Conservation (phyloP, 768 basidiomycete genomes). For the Lyophyllum atratum region DNA sequence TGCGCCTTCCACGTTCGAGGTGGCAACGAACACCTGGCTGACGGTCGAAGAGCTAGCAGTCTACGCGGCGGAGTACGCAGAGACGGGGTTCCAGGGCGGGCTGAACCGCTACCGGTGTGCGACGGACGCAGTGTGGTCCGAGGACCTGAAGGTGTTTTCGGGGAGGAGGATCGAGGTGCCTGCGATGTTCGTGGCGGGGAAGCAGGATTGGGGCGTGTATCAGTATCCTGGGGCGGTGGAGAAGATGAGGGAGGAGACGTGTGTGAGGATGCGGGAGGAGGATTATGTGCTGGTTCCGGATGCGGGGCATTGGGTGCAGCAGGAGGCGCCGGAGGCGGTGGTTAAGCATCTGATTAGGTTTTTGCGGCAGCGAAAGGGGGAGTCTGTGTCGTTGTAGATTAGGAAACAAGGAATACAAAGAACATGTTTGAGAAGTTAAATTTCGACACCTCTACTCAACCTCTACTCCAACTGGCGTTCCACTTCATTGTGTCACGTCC, state of each 20-base stretch:
- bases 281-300: conserved; percentile 54
- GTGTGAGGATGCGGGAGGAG: conserved; percentile 38
- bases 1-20: conserved; percentile 31
- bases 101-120: conserved; percentile 55
- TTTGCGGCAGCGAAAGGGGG: conserved; percentile 22
- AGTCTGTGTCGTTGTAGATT: not conserved
- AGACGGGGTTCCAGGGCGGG: conserved; percentile 66
- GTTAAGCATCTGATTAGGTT: conserved; percentile 42
- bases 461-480: too few species aligned
- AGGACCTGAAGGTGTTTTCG: conserved; percentile 46
- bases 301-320: conserved; percentile 68
- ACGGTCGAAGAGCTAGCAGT: conserved; percentile 47
- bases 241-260: conserved; percentile 41
- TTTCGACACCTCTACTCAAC: not conserved
- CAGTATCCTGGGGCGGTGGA: conserved; percentile 51
- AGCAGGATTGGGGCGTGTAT: conserved; percentile 62
- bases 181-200: conserved; percentile 58
- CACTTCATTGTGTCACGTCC: too few species aligned
- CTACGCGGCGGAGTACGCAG: conserved; percentile 48
- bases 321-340: conserved; percentile 50
- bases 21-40: conserved; percentile 43
- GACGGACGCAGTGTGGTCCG: conserved; percentile 34
- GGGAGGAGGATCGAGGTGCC: conserved; percentile 50
- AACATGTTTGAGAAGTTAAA: not conserved
- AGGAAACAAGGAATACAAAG: not conserved